phyloP scores from a whole-genome alignment of 768 basidiomycete genomes.

The Lactifluus pinguis region DNA sequence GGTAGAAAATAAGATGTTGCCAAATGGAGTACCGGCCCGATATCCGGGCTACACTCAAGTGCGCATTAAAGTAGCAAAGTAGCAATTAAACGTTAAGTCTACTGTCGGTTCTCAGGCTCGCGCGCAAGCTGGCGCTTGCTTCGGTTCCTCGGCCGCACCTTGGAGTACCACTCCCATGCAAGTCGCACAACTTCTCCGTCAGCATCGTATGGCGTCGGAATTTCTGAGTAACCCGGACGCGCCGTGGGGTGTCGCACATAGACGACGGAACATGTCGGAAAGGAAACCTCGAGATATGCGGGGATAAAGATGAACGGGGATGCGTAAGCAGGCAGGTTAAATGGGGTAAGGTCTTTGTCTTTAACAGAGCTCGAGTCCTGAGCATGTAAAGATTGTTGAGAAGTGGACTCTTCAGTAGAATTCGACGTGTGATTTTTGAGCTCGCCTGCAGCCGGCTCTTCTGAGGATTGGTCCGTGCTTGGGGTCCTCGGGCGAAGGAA shows the following conservation, averaged over 20 bases:
- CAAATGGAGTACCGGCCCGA: not conserved
- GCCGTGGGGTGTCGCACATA: conserved; percentile 97
- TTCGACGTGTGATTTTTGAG: conserved; percentile 19
- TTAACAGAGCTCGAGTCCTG: conserved; percentile 4
- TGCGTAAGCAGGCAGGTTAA: conserved; percentile 79
- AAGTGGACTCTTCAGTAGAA: not conserved
- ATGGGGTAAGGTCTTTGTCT: conserved; percentile 45
- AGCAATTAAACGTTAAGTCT: not conserved
- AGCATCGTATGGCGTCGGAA: conserved; percentile 92
- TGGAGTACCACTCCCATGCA: conserved; percentile 94
- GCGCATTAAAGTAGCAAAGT: not conserved
- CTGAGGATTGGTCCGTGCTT: conserved; percentile 16
- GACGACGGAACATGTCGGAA: conserved; percentile 80
- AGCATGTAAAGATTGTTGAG: not conserved
- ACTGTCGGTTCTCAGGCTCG: conserved; percentile 18
- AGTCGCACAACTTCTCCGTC: conserved; percentile 88
- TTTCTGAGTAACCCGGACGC: conserved; percentile 90
- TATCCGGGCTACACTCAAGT: not conserved
- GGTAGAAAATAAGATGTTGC: too few relatives aligned
- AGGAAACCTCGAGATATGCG: conserved; percentile 80
- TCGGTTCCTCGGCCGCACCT: conserved; percentile 51
- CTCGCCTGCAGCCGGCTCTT: conserved; percentile 15
- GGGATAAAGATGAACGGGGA: conserved; percentile 92
- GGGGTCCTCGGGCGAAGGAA: conserved; percentile 44
- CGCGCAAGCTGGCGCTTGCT: conserved; percentile 20